phyloP scores from a whole-genome alignment of 176 grass and related monocot genomes.

The Miscanthus lutarioriparius region DNA sequence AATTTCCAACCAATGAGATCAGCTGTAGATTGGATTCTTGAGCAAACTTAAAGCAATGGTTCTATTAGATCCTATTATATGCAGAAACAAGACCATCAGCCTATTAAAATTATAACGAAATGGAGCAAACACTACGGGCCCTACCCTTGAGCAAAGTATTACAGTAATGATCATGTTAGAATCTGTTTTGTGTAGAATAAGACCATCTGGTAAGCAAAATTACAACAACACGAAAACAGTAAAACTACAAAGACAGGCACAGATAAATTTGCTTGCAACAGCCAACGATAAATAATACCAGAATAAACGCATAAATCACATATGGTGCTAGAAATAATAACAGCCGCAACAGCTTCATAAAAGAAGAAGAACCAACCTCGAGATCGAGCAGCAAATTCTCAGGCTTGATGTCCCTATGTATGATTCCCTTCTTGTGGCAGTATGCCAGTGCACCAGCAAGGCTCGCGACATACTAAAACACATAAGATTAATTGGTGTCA shows the following conservation, averaged over 20 bases:
- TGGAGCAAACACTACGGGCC: background rate
- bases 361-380: conserved; percentile 50
- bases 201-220: background rate
- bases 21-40: background rate
- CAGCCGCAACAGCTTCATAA: background rate
- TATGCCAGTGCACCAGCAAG: conserved; percentile 76
- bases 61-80: background rate
- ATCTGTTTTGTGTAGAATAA: background rate
- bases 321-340: background rate
- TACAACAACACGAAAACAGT: background rate
- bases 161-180: too few species aligned
- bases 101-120: background rate
- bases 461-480: conserved; percentile 70
- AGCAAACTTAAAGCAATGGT: background rate
- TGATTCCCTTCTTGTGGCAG: conserved; percentile 95
- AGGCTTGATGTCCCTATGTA: conserved; percentile 96
- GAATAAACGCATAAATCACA: background rate
- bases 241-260: background rate
- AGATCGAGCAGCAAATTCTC: conserved; percentile 93
- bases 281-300: background rate
- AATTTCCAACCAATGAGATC: background rate
- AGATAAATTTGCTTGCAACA: background rate
- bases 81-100: background rate
- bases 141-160: background rate
- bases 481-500: conserved; percentile 1